phyloP scores from a whole-genome alignment of 2,329 filamentous ascomycete genomes.

The Nakataea oryzae region DNA sequence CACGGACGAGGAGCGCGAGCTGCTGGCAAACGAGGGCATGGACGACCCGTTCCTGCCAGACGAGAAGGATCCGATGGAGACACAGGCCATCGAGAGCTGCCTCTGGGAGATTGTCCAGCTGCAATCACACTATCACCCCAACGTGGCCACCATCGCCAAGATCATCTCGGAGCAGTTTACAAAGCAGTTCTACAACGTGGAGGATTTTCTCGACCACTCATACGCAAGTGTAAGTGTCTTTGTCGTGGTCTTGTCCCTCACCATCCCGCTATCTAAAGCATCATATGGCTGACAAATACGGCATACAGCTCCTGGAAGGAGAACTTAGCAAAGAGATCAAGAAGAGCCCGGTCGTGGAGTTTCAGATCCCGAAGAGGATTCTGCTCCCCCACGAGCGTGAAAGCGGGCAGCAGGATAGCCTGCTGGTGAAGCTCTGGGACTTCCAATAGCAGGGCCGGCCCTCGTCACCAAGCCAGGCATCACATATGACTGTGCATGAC shows the following conservation, averaged over 20 bases:
- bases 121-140: constrained; percentile 91
- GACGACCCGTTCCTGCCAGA: constrained; percentile 67
- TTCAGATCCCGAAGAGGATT: constrained; percentile 82
- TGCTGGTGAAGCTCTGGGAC: constrained; percentile 52
- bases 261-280: neutral
- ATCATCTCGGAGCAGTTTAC: constrained; percentile 97
- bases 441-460: constrained; percentile 23
- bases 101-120: constrained; percentile 91
- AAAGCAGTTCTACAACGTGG: constrained; percentile 87
- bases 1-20: constrained; percentile 41
- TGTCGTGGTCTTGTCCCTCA: neutral
- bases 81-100: constrained; percentile 79
- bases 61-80: constrained; percentile 76
- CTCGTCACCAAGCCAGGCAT: constrained; percentile 7
- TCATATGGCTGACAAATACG: neutral
- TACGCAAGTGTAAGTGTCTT: constrained; percentile 60
- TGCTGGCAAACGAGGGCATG: constrained; percentile 49
- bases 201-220: constrained; percentile 93
- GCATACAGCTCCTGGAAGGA: constrained; percentile 61
- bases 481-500: neutral
- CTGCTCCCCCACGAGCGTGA: constrained; percentile 45
- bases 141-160: constrained; percentile 85
- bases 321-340: constrained; percentile 77
- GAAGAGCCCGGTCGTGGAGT: constrained; percentile 83
- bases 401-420: constrained; percentile 37